Evolutionary conservation across 1,284 basidiomycete genomes (phyloP).

Genomic region (Cystobasidium sp.): DNA sequence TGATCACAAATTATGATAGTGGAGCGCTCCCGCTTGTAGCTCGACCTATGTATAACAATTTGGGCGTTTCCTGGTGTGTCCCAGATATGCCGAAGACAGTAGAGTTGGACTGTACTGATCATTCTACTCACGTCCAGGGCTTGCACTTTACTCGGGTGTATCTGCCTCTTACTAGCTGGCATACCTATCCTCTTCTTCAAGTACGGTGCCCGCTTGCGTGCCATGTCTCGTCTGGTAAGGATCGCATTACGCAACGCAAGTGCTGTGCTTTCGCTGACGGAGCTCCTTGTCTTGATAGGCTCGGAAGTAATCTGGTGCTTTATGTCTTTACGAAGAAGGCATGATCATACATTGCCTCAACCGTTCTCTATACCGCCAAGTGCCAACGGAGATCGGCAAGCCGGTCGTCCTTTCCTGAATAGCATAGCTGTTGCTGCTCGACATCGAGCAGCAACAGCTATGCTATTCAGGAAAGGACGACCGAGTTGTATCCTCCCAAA

Average conservation of each 20-base stretch:
- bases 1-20: constrained; percentile 52
- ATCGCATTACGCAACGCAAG: background rate
- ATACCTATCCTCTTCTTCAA: constrained; percentile 43
- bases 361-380: too few species aligned
- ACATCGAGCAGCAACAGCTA: too few species aligned
- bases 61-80: constrained; percentile 56
- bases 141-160: constrained; percentile 55
- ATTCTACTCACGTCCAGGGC: constrained; percentile 43
- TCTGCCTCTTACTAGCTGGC: constrained; percentile 48
- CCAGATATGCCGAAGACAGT: background rate
- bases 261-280: background rate
- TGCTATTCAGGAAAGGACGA: too few species aligned
- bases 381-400: too few species aligned
- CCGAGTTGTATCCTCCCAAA: too few species aligned
- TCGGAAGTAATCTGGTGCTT: too few species aligned
- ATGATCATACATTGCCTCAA: too few species aligned
- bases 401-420: too few species aligned
- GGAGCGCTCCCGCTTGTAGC: constrained; percentile 57
- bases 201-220: constrained; percentile 27
- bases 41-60: constrained; percentile 56
- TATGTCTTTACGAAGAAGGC: too few species aligned
- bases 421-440: too few species aligned
- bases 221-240: constrained; percentile 30
- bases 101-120: background rate
- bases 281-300: too few species aligned